Percentiles rank a stretch among this genome's conserved stretches.
Conservation (phyloP, 495 filamentous ascomycete genomes). For the Penicillium bialowiezense region DNA sequence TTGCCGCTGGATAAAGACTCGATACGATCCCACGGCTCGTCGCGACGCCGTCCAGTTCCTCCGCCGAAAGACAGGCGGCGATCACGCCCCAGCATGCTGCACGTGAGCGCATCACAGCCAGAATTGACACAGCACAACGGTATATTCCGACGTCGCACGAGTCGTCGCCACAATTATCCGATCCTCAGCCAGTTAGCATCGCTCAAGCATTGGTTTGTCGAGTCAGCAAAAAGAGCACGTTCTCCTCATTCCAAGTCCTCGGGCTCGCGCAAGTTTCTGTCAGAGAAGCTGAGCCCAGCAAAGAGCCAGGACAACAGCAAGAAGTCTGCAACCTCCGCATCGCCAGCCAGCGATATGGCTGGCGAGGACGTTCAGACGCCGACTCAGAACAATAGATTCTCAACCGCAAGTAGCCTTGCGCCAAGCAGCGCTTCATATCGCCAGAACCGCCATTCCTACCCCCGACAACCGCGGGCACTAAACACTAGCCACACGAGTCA, state of each 20-base stretch:
- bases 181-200: conserved; percentile 76
- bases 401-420: conserved; percentile 44
- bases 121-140: conserved; percentile 58
- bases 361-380: conserved; percentile 33
- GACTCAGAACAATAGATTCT: conserved; percentile 44
- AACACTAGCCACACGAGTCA: conserved; percentile 55
- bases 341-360: conserved; percentile 18
- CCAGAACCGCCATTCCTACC: conserved; percentile 45
- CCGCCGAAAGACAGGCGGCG: conserved; percentile 81
- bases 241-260: conserved; percentile 53
- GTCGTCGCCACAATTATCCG: conserved; percentile 63
- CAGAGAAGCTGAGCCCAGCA: conserved; percentile 42
- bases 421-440: conserved; percentile 47
- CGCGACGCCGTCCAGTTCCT: conserved; percentile 67
- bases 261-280: conserved; percentile 38
- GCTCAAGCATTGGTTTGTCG: conserved; percentile 85
- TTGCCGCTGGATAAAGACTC: conserved; percentile 77
- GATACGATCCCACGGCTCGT: conserved; percentile 66
- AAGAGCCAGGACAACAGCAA: conserved; percentile 40
- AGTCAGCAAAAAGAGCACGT: conserved; percentile 69
- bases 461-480: conserved; percentile 48
- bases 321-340: conserved; percentile 20
- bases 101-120: conserved; percentile 71
- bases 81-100: conserved; percentile 73
- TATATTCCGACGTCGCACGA: conserved; percentile 50